Percentiles rank a stretch among this genome's conserved stretches.
phyloP scores from a whole-genome alignment of 768 basidiomycete genomes.

The Amanita thiersii region DNA sequence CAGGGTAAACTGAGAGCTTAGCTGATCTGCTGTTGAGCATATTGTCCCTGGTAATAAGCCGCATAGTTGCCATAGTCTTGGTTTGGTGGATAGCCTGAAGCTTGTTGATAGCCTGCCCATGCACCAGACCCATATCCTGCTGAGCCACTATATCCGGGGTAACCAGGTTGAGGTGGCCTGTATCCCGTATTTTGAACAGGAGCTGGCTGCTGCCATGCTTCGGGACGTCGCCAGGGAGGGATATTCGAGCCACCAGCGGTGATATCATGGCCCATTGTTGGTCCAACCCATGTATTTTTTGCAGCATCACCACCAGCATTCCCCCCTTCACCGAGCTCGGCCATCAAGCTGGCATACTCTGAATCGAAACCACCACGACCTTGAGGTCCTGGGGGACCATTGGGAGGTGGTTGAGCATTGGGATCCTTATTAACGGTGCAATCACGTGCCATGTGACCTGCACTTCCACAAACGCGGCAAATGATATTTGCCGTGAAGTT shows the following conservation, averaged over 20 bases:
- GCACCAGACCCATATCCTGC: conserved; percentile 22
- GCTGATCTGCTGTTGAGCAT: conserved; percentile 61
- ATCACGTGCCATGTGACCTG: conserved; percentile 98
- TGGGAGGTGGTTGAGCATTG: conserved; percentile 45
- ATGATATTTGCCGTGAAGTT: conserved; percentile 99
- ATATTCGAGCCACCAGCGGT: conserved; percentile 72
- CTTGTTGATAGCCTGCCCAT: conserved; percentile 41
- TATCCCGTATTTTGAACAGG: conserved; percentile 50
- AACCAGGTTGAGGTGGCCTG: conserved; percentile 60
- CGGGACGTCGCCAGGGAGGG: conserved; percentile 88
- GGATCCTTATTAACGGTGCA: conserved; percentile 92
- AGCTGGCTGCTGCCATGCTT: conserved; percentile 66
- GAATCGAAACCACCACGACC: conserved; percentile 86
- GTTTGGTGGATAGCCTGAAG: conserved; percentile 38
- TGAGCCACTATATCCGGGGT: conserved; percentile 38
- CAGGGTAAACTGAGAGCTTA: too few species aligned
- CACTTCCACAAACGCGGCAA: conserved; percentile 96
- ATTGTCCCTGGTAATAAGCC: conserved; percentile 85
- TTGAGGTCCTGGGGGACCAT: conserved; percentile 41
- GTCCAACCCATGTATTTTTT: conserved; percentile 45
- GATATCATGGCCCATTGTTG: conserved; percentile 52
- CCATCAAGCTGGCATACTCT: conserved; percentile 96
- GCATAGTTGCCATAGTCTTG: conserved; percentile 82
- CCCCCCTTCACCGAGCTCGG: conserved; percentile 87
- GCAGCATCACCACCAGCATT: conserved; percentile 42